phyloP scores from a whole-genome alignment of 2,329 filamentous ascomycete species.

The Xylaria sp. region DNA sequence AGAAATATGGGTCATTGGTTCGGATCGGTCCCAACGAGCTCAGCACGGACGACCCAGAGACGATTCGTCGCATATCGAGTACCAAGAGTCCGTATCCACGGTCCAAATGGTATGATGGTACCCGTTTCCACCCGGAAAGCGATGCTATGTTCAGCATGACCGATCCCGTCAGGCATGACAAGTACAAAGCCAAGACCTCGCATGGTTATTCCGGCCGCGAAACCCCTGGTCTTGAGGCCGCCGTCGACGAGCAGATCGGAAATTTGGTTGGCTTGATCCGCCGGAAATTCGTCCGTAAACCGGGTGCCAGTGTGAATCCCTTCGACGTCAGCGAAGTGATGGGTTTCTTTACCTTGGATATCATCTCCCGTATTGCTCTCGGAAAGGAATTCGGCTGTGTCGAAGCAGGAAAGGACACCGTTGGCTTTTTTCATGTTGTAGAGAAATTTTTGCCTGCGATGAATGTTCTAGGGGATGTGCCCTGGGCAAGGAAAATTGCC shows the following conservation, averaged over 20 bases:
- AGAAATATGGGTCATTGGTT: conserved; percentile 44
- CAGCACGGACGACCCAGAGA: conserved; percentile 46
- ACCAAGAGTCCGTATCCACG: conserved; percentile 32
- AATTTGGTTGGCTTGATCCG: conserved; percentile 34
- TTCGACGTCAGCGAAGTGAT: conserved; percentile 37
- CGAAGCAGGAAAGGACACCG: conserved; percentile 35
- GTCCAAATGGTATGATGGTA: conserved; percentile 37
- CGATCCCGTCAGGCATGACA: conserved; percentile 35
- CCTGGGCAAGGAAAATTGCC: conserved; percentile 34
- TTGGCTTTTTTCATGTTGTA: conserved; percentile 34
- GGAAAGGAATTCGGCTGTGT: conserved; percentile 43
- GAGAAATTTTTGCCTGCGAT: conserved; percentile 18
- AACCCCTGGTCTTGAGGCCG: conserved; percentile 36
- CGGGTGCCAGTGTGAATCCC: neutral
- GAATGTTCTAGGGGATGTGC: conserved; percentile 36
- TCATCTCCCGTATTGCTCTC: conserved; percentile 40
- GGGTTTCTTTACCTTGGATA: conserved; percentile 40
- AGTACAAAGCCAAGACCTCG: conserved; percentile 35
- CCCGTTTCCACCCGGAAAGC: conserved; percentile 34
- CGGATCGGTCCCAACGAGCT: conserved; percentile 53
- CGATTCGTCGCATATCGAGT: conserved; percentile 35
- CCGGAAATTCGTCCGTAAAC: conserved; percentile 33
- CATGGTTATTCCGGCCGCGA: conserved; percentile 40
- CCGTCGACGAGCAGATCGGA: conserved; percentile 37
- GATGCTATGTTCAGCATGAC: conserved; percentile 38